phyloP scores from a whole-genome alignment of 495 filamentous ascomycete genomes.

The Pyrenopolyporus hunteri region DNA sequence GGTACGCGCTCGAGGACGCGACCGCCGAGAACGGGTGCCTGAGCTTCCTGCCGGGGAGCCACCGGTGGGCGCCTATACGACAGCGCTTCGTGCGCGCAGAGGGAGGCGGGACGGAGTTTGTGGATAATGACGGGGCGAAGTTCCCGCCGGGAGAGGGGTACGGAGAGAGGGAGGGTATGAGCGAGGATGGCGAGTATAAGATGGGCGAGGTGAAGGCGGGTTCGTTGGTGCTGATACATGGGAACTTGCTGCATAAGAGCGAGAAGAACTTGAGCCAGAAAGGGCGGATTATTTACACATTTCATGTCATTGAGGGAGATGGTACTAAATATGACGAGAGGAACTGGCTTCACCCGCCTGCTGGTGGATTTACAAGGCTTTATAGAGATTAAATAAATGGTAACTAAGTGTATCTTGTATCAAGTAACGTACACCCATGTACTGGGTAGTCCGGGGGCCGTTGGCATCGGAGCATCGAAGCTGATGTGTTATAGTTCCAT shows the following conservation, averaged over 20 bases:
- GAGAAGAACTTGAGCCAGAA: slow-evolving; percentile 84
- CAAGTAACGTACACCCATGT: not conserved
- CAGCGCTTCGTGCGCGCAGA: slow-evolving; percentile 74
- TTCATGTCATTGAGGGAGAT: slow-evolving; percentile 92
- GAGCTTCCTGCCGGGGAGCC: slow-evolving; percentile 81
- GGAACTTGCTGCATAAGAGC: slow-evolving; percentile 95
- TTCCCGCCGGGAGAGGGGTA: slow-evolving; percentile 55
- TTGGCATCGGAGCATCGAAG: not conserved
- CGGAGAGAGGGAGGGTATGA: slow-evolving; percentile 38
- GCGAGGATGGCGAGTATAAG: slow-evolving; percentile 63
- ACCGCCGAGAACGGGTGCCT: slow-evolving; percentile 84
- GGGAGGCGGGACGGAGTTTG: slow-evolving; percentile 57
- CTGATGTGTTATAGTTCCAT: not conserved
- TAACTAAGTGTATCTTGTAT: not conserved
- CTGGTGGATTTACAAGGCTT: slow-evolving; percentile 75
- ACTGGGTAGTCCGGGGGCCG: not conserved
- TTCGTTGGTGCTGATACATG: slow-evolving; percentile 90
- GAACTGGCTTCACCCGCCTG: slow-evolving; percentile 92
- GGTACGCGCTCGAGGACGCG: slow-evolving; percentile 94
- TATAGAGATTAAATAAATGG: slow-evolving; percentile 42
- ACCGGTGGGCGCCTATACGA: slow-evolving; percentile 66
- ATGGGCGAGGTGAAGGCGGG: slow-evolving; percentile 84
- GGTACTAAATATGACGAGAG: slow-evolving; percentile 74
- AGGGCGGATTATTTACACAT: slow-evolving; percentile 95
- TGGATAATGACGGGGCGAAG: slow-evolving; percentile 49